Percentiles rank a stretch among this genome's conserved stretches.
Evolutionary conservation across 2,329 filamentous ascomycete species (phyloP).

Genomic region (Scorias spongiosa): DNA sequence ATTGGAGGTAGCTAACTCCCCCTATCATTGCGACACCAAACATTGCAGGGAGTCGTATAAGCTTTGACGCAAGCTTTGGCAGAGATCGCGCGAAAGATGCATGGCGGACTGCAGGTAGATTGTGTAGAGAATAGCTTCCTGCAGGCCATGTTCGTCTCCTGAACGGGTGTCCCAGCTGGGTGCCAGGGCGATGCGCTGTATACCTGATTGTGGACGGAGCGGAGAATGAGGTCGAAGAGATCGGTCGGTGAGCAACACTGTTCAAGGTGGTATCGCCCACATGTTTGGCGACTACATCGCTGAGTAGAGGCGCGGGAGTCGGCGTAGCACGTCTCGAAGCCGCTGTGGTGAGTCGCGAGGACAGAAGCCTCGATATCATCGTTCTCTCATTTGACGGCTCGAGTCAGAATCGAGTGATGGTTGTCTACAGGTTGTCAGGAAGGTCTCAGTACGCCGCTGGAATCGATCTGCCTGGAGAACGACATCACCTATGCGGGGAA

Average conservation of each 20-base stretch:
- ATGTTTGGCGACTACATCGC: constrained; percentile 11
- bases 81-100: constrained; percentile 54
- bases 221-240: constrained; percentile 10
- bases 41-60: constrained; percentile 74
- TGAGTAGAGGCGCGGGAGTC: constrained; percentile 14
- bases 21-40: constrained; percentile 81
- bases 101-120: constrained; percentile 48
- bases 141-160: constrained; percentile 54
- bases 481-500: no score
- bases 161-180: constrained; percentile 15
- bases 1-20: constrained; percentile 82
- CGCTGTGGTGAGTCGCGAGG: constrained; percentile 55
- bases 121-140: constrained; percentile 67
- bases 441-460: no score
- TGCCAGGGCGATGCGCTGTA: neutral
- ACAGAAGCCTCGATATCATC: constrained; percentile 47
- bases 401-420: neutral
- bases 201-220: constrained; percentile 5
- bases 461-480: no score
- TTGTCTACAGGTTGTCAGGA: no score
- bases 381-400: constrained; percentile 7
- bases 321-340: constrained; percentile 30
- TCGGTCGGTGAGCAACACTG: constrained; percentile 10
- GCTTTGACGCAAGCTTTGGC: constrained; percentile 81
- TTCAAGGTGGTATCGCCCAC: constrained; percentile 7